These are phyloP conservation scores for Dissoconium aciculare DNA, from an alignment of 2,329 filamentous ascomycete species.

Conservation along the genomic window DNA sequence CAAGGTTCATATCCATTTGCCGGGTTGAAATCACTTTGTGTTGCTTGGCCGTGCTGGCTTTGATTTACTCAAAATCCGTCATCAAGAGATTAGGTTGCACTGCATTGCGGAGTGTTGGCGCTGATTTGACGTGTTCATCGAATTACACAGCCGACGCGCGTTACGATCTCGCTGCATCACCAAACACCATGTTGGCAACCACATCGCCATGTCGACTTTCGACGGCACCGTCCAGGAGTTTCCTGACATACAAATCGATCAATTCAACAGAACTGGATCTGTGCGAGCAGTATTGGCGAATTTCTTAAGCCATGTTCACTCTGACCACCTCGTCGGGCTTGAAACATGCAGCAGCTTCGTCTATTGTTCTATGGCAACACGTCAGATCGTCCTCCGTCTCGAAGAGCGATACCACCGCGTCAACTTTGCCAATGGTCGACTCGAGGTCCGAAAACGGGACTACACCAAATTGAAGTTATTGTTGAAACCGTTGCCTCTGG, in stretches of 20 bases:
- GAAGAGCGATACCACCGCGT: conserved; percentile 55
- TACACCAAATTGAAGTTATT: conserved; percentile 63
- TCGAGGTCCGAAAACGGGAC: conserved; percentile 58
- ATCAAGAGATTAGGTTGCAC: too few relatives aligned
- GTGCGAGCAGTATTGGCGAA: conserved; percentile 55
- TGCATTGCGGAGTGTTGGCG: too few relatives aligned
- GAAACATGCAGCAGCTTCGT: conserved; percentile 67
- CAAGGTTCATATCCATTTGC: too few relatives aligned
- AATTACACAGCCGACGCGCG: too few relatives aligned
- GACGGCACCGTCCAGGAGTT: conserved; percentile 60
- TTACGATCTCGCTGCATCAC: conserved; percentile 4
- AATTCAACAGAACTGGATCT: conserved; percentile 46
- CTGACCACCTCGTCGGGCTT: conserved; percentile 71
- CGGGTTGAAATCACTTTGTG: too few relatives aligned
- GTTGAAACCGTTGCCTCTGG: conserved; percentile 65
- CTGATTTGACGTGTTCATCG: too few relatives aligned
- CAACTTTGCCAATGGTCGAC: conserved; percentile 62
- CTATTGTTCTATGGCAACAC: conserved; percentile 76
- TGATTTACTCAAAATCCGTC: too few relatives aligned
- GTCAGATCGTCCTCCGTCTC: conserved; percentile 61
- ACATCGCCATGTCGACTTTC: conserved; percentile 56
- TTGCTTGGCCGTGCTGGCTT: too few relatives aligned
- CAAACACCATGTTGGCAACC: too few relatives aligned
- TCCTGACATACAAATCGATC: conserved; percentile 68
- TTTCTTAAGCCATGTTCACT: conserved; percentile 86